A percentile compares a stretch with the other conserved stretches of the same genome.
Conservation (phyloP, 345 rosid species). For the Bruguiera sexangula region DNA sequence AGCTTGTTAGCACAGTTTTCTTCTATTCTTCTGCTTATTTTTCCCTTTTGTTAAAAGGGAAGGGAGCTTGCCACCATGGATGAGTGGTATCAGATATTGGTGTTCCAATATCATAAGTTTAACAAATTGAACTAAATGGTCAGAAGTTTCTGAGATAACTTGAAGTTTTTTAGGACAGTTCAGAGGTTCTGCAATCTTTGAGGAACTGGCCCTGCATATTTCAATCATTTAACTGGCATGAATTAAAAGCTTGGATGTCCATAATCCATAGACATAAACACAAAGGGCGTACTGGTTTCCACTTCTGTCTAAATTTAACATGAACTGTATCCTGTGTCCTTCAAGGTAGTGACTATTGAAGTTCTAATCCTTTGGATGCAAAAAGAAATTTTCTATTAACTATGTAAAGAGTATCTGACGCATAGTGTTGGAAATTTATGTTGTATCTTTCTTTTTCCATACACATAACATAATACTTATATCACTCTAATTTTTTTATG, state of each 20-base stretch:
- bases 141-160: not conserved
- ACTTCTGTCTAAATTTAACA: not conserved
- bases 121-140: not conserved
- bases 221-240: too few species aligned
- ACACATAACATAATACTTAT: not conserved
- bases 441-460: not conserved
- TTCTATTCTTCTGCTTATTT: not conserved
- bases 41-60: not conserved
- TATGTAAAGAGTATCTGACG: too few species aligned
- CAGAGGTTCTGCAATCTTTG: too few species aligned
- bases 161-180: not conserved
- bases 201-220: too few species aligned
- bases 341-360: too few species aligned
- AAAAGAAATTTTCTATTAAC: too few species aligned
- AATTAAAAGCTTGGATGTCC: too few species aligned
- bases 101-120: not conserved
- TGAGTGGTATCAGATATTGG: not conserved
- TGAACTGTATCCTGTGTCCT: not conserved
- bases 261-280: too few species aligned
- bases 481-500: slow-evolving; percentile 10
- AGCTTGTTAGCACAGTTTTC: not conserved
- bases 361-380: too few species aligned
- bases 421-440: too few species aligned
- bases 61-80: not conserved
- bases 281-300: not conserved